These are phyloP conservation scores for Schizosaccharomyces japonicus DNA, from an alignment of 805 yeast species.

Conservation along the genomic window DNA sequence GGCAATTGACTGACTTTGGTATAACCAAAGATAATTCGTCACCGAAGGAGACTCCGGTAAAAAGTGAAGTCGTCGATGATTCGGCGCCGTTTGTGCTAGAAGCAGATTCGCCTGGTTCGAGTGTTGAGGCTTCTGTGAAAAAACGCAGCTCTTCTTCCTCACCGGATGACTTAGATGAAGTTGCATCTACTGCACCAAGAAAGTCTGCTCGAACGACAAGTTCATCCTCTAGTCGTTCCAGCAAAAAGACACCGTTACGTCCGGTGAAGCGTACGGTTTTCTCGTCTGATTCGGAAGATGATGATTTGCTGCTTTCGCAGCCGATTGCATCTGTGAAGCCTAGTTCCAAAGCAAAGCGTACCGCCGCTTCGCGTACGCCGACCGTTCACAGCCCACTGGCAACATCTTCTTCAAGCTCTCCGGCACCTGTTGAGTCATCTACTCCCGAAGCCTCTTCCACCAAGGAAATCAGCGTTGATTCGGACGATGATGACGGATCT, in stretches of 20 bases:
- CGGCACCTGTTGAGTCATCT: neutral
- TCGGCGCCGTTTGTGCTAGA: no score
- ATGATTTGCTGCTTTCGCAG: neutral
- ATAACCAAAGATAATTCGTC: no score
- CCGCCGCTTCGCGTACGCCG: neutral
- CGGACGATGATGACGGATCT: neutral
- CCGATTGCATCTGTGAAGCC: neutral
- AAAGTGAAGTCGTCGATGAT: no score
- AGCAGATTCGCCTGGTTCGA: neutral
- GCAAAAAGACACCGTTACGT: neutral
- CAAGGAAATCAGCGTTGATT: neutral
- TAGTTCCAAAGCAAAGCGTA: neutral
- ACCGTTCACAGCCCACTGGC: neutral
- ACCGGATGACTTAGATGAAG: neutral
- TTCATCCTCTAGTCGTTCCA: neutral
- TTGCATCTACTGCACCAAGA: neutral
- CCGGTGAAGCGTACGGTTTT: neutral
- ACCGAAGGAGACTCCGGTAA: no score
- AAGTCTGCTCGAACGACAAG: neutral
- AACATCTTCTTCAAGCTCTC: neutral
- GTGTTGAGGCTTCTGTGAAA: neutral
- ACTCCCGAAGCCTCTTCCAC: neutral
- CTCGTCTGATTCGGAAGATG: neutral
- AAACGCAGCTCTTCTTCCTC: neutral
- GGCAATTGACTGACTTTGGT: no score